Evolutionary conservation across 2,329 filamentous ascomycete genomes (phyloP).

Genomic region (Botryosphaeria dothidea): DNA sequence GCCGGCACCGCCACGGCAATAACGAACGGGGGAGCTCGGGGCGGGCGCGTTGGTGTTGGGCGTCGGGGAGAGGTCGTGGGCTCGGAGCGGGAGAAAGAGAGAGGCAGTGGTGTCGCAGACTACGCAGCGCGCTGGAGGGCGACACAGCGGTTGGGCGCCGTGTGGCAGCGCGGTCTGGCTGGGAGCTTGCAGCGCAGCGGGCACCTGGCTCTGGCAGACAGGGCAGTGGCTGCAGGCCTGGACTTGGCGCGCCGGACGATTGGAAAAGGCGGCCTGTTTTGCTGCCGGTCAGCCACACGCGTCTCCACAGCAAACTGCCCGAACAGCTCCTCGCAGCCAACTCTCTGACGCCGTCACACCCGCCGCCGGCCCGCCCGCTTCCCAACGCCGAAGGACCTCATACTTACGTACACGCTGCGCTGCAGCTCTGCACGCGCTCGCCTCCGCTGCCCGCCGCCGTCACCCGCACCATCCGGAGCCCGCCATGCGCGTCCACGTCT

Average conservation of each 20-base stretch:
- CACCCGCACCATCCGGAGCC: background rate
- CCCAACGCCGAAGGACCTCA: background rate
- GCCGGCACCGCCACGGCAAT: constrained; percentile 14
- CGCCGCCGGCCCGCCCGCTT: background rate
- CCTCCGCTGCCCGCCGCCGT: background rate
- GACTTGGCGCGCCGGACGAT: constrained; percentile 3
- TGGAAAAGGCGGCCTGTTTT: constrained; percentile 1
- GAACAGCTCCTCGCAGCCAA: background rate
- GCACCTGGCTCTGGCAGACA: background rate
- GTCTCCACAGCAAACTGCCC: background rate
- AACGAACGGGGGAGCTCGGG: constrained; percentile 21
- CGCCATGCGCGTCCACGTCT: constrained; percentile 22
- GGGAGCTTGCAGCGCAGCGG: background rate
- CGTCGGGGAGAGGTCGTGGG: constrained; percentile 21
- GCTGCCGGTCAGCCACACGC: background rate
- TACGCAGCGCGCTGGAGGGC: background rate
- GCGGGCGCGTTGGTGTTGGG: constrained; percentile 18
- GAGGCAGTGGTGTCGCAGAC: constrained; percentile 1
- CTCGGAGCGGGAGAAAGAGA: constrained; percentile 2
- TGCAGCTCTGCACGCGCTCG: constrained; percentile 11
- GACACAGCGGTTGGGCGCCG: background rate
- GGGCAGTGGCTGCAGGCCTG: background rate
- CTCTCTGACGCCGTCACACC: background rate
- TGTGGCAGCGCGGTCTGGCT: background rate
- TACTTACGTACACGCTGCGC: constrained; percentile 7